Conservation (phyloP, 106 monocot species). For the Acorus gramineus region DNA sequence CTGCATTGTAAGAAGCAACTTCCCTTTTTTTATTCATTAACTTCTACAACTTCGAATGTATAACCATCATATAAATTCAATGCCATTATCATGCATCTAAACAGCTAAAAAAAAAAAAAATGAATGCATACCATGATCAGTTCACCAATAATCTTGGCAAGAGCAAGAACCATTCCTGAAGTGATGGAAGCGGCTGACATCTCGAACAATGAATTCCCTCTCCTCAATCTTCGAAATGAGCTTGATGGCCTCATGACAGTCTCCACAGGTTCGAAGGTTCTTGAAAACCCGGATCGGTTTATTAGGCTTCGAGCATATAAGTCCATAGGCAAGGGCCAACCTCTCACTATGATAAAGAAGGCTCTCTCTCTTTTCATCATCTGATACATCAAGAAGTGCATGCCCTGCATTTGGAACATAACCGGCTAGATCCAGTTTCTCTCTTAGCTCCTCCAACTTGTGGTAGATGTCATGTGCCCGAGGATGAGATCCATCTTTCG, state of each 20-base stretch:
- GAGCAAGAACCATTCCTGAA: slow-evolving; percentile 16
- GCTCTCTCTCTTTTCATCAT: slow-evolving; percentile 5
- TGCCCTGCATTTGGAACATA: slow-evolving; percentile 9
- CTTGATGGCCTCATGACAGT: slow-evolving; percentile 19
- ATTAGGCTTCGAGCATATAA: slow-evolving; percentile 6
- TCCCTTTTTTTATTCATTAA: too few relatives aligned
- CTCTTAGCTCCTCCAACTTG: slow-evolving; percentile 4
- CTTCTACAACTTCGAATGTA: too few relatives aligned
- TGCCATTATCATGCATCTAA: too few relatives aligned
- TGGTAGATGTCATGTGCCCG: slow-evolving; percentile 9
- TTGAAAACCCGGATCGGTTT: slow-evolving; percentile 17
- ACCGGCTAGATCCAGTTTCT: slow-evolving; percentile 6
- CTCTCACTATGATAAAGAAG: slow-evolving; percentile 24
- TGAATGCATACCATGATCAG: too few relatives aligned
- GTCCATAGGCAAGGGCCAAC: slow-evolving; percentile 17
- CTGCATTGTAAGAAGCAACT: too few relatives aligned
- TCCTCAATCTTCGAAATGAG: slow-evolving; percentile 6
- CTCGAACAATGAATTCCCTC: slow-evolving; percentile 17
- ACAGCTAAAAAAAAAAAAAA: too few relatives aligned
- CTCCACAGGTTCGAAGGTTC: slow-evolving; percentile 15
- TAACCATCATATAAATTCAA: too few relatives aligned
- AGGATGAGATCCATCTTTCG: slow-evolving; percentile 19
- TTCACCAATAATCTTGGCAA: slow-evolving; percentile 23
- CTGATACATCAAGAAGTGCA: slow-evolving; percentile 6
- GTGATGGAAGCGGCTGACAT: slow-evolving; percentile 18